Conservation (phyloP, 2,329 filamentous ascomycete species). For the Fusarium graminum region DNA sequence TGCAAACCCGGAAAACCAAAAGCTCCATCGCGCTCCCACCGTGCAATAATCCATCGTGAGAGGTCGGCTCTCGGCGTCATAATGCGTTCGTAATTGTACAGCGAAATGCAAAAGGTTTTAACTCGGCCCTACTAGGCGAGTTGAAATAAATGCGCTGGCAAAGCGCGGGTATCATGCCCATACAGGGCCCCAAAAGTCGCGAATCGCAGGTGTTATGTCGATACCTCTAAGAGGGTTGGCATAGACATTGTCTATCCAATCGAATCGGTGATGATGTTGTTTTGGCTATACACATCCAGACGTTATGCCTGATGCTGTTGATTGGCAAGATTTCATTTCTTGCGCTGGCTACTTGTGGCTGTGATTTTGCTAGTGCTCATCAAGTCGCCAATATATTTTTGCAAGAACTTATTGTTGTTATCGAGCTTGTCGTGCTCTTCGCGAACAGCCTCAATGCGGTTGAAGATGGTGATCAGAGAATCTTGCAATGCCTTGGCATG, state of each 20-base stretch:
- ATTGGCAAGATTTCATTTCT: conserved; percentile 60
- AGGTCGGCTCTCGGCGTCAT: conserved; percentile 42
- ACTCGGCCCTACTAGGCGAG: conserved; percentile 24
- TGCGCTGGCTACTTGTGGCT: conserved; percentile 64
- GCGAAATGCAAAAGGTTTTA: conserved; percentile 35
- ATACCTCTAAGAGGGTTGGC: conserved; percentile 31
- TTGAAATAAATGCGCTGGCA: conserved; percentile 42
- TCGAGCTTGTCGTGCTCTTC: conserved; percentile 97
- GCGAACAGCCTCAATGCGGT: conserved; percentile 93
- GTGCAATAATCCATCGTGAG: conserved; percentile 39
- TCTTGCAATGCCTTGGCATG: conserved; percentile 91
- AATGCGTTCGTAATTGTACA: conserved; percentile 51
- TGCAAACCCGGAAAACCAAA: conserved; percentile 43
- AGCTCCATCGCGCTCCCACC: conserved; percentile 43
- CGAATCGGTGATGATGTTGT: conserved; percentile 16
- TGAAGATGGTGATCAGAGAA: conserved; percentile 88
- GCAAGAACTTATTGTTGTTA: conserved; percentile 95
- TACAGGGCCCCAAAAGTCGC: conserved; percentile 42
- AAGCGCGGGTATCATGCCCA: conserved; percentile 52
- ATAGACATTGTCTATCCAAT: conserved; percentile 21
- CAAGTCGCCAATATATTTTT: conserved; percentile 97
- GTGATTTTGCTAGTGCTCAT: conserved; percentile 88
- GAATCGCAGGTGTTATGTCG: conserved; percentile 37
- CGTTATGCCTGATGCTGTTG: not conserved
- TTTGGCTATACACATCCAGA: not conserved